Base-by-base conservation (phyloP, 306 rosid species). In the Lithocarpus polystachyus region DNA sequence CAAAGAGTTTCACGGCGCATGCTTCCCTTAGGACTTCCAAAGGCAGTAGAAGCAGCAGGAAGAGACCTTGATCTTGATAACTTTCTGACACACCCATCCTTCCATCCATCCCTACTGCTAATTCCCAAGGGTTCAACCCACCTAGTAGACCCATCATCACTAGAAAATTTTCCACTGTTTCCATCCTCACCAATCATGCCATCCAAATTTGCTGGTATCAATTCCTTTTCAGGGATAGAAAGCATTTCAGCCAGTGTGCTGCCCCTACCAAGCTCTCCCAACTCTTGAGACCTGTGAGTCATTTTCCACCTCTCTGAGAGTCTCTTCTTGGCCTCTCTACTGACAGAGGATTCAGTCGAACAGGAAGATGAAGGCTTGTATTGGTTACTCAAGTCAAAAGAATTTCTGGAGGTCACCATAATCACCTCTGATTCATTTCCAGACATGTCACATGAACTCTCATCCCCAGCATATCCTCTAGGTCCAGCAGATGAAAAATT, bases 41-140 rank as follows among this genome's bases (percentile, higher is more conserved):
- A 89, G 48, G 82, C 83, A 75, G 89, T 83, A 75, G 96, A 89
- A 35, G 98, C 93, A 72, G 96, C 83, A 17, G 99, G 98, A 83
- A 95, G 96, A 79, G 99, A 95, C 77, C 70, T 93, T 29, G 99
- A 95, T 75, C 96, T 91, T 9, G 94, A 77, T 85, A 95, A 87
- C 76, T 85, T 87, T 57, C 76, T 82, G 51, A 82, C 76, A 76
- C 75, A 81, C 48, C 82, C 91, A 81, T 89, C 90, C 90, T 89
- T 95, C 99, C 99, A 95, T 75, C 99, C 99, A 87, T 95, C 99
- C 86, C 90, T 89, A 72, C 98, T 95, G 87, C 99, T 95, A 80
- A 95, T 95, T 75, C 99, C 99, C 78, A 91, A 83, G 74, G 99
- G 98, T 82, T 89, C 93, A 72, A 75, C 86, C 67, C 73, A 53